Evolutionary conservation across 2,329 filamentous ascomycete genomes (phyloP).

Genomic region (Hypoxylon sp.): DNA sequence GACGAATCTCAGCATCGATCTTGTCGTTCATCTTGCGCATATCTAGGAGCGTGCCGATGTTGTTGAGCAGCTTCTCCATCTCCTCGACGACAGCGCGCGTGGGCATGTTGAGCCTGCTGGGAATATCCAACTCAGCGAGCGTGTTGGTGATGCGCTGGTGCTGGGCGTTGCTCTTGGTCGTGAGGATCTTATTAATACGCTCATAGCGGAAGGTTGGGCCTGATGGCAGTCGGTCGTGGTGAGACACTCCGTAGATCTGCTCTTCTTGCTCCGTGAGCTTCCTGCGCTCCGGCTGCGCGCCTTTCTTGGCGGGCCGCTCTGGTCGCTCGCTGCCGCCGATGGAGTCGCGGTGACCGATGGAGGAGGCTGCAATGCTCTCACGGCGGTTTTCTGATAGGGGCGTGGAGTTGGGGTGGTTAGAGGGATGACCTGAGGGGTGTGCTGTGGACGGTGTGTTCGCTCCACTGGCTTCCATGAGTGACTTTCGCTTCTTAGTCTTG

Average conservation of each 20-base stretch:
- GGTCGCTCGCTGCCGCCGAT: conserved; percentile 59
- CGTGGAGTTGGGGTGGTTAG: conserved; percentile 53
- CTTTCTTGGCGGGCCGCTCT: conserved; percentile 66
- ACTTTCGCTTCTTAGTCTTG: conserved; percentile 90
- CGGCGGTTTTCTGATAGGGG: conserved; percentile 63
- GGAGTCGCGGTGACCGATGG: conserved; percentile 62
- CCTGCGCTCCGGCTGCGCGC: conserved; percentile 70
- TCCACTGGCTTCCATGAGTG: conserved; percentile 72
- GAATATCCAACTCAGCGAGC: conserved; percentile 79
- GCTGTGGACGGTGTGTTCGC: conserved; percentile 62
- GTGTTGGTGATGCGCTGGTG: conserved; percentile 81
- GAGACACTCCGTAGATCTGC: conserved; percentile 84
- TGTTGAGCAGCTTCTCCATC: conserved; percentile 79
- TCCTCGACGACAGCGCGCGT: conserved; percentile 79
- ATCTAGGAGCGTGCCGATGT: conserved; percentile 79
- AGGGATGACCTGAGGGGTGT: conserved; percentile 46
- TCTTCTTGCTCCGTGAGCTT: conserved; percentile 83
- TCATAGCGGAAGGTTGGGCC: conserved; percentile 93
- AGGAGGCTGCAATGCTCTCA: conserved; percentile 68
- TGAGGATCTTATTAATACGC: conserved; percentile 82
- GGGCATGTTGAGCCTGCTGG: conserved; percentile 79
- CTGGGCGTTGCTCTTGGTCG: conserved; percentile 82
- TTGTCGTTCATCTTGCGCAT: conserved; percentile 82
- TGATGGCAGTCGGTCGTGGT: conserved; percentile 86
- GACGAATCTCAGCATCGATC: conserved; percentile 78